A percentile compares a stretch with the other conserved stretches of the same genome.
Conservation (phyloP, 208 protist genomes). For the Trypanosoma melophagium region DNA sequence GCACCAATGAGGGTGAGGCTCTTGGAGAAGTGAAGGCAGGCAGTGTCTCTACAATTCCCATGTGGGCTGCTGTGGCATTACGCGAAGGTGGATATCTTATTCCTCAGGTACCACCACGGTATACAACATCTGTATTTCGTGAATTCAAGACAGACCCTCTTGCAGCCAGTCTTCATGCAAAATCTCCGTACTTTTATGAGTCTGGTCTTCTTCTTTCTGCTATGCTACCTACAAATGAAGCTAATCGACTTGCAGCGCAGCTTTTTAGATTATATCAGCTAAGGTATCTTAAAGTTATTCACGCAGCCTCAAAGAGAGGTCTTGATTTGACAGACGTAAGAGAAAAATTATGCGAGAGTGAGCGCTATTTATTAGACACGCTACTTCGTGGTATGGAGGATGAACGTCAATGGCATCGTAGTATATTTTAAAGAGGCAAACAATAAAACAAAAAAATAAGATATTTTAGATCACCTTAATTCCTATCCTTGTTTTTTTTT, state of each 20-base stretch:
- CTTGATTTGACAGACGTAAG: slow-evolving; percentile 71
- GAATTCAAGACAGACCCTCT: slow-evolving; percentile 81
- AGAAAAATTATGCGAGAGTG: slow-evolving; percentile 68
- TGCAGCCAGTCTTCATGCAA: slow-evolving; percentile 53
- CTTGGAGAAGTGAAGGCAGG: slow-evolving; percentile 48
- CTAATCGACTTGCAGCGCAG: slow-evolving; percentile 67
- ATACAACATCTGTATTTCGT: slow-evolving; percentile 61
- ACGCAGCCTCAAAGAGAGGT: slow-evolving; percentile 61
- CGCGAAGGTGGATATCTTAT: slow-evolving; percentile 48
- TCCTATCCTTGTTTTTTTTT: no score
- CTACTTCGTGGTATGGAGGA: slow-evolving; percentile 40
- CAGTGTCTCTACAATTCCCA: slow-evolving; percentile 47
- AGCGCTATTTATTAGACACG: slow-evolving; percentile 58
- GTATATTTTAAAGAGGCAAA: slow-evolving; percentile 18
- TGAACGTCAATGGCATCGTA: slow-evolving; percentile 46
- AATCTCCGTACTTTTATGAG: slow-evolving; percentile 76
- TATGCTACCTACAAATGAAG: slow-evolving; percentile 57
- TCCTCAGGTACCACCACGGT: slow-evolving; percentile 50
- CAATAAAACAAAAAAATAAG: slow-evolving; percentile 9
- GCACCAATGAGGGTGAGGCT: slow-evolving; percentile 41
- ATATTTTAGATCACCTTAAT: not conserved
- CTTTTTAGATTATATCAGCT: slow-evolving; percentile 75
- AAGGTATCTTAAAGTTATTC: slow-evolving; percentile 73
- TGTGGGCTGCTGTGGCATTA: slow-evolving; percentile 63
- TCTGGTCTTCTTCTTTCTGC: slow-evolving; percentile 50